Evolutionary conservation across 768 basidiomycete species (phyloP), one percentile per base, ranked within the genome.

Genomic region (Phylloporus rhodoxanthus): DNA sequence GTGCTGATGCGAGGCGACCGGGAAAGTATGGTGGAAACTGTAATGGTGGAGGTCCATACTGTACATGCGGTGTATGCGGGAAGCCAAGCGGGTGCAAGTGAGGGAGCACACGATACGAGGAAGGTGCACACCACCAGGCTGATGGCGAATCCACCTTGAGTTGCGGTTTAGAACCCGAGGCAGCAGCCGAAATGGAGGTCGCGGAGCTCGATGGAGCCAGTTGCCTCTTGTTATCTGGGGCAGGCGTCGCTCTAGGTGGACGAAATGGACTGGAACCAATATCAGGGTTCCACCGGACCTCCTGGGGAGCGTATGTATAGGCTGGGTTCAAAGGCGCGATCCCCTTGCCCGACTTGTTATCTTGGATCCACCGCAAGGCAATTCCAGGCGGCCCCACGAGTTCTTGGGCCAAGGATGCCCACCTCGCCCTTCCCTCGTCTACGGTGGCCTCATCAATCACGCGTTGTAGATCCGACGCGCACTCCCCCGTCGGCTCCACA

Each of bases 331-430:
- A 40, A 28, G 13, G 25, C 15, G 8, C 8, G 7, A 25, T 3
- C 40, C 20, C 37, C 1, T 46, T 57, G 7, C 15, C 23, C 13
- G 42, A 48, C 29, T 34, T 45, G 42, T 15, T 32, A 13, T 32
- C 17, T 47, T 41, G 25, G 38, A 44, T 25, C 10, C 43, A 51
- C 23, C 47, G 49, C 45, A 55, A 42, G 30, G 4, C 43, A 7
- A 55, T 17, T 4, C 63, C 55, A 29, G 53, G 48, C 10, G 49
- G 50, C 7, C 61, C 63, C 17, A 64, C 61, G 15, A 64, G 55
- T 19, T 59, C 57, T 37, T 57, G 51, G 2, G 56, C 52, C 11
- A 48, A 33, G 29, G 51, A 48, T 20, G 53, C 36, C 63, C 63
- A 64, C 26, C 36, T 20, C 2, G 43, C 45, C 56, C 52, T 55